Base-by-base conservation (phyloP, 169 alveolate genomes). In the Plasmodium gallinaceum region DNA sequence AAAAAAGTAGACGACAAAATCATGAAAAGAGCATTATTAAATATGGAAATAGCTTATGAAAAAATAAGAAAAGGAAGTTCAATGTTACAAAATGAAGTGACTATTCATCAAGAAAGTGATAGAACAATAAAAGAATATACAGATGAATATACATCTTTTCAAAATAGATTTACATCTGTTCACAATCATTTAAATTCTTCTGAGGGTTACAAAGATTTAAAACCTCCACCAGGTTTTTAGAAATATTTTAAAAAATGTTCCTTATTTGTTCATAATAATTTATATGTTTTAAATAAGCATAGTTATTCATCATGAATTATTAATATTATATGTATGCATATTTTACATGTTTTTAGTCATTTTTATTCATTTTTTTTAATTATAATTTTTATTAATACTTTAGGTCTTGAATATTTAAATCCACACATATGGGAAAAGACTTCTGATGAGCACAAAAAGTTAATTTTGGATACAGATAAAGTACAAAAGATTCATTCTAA, bases 41-140 rank as follows among this genome's bases (percentile, higher is more conserved):
- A 65, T 57, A 87, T 91, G 92, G 94, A 91, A n/a, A 91, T 91
- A 78, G 92, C 94, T 12, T 54, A 68, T 18, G 94, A 91, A 78
- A 78, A 86, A 26, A 54, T 75, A 32, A 57, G 94, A 14, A 69
- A 76, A 24, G 94, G 94, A 5, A 78, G 89, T 26, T 83, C 80
- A 9, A 26, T 65, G 0, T 22, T 18, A 12, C 78, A 62, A 10
- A 90, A 91, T 8, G 74, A 72, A 64, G 24, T 78, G n/a, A 78
- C 89, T 2, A 42, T 51, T 51, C 64, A 65, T 37, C 75, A 78
- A 39, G 74, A 54, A 51, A 64, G 61, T 14, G 78, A 78, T 0
- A 32, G 89, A 12, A 78, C 54, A 10, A 46, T 64, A n/a, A 78
- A 78, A 26, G 89, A 78, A 39, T 78, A 78, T 45, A 26, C 89